Evolutionary conservation across 2,329 filamentous ascomycete species (phyloP), one percentile per base, ranked within the genome.

Genomic region (Trichothecium roseum): DNA sequence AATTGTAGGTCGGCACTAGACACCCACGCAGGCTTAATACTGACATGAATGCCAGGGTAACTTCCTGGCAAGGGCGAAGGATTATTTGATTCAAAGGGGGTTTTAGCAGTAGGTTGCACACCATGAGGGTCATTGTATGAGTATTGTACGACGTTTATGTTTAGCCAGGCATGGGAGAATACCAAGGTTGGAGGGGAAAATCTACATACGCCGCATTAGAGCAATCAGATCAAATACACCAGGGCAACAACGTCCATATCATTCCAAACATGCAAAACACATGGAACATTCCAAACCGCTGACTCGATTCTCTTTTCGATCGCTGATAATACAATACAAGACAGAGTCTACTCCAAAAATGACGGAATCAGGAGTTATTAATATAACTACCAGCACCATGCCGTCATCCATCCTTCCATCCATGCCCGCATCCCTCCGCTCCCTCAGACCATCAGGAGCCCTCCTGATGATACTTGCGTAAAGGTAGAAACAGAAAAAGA

Each of bases 271-370:
- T 24, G 20, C 6, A 24, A n/a, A n/a, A n/a, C n/a, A n/a, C n/a
- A n/a, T 24, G 6, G 20, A 24, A 24, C 20, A 10, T 24, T 24
- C n/a, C 20, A 24, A 24, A 24, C 20, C 20, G 20, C 10, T 24
- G 20, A 24, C 20, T 24, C 20, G 10, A 24, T 24, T 24, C 20
- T 24, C 20, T 24, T 24, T 24, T 30, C 30, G 18, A 35, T 30
- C 30, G 30, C 10, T 12, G 15, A 32, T 30, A 14, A 13, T 30
- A 30, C 28, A 30, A 27, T 37, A 30, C 28, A 30, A 28, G 84
- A 83, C 54, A 86, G 84, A 58, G 72, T 69, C 40, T 83, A 30
- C 6, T 14, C 28, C 28, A 17, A 30, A 7, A 30, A 8, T 17
- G 15, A n/a, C 13, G n/a, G 15, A 7, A 14, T 30, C 28, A 17